Evolutionary conservation across 495 filamentous ascomycete genomes (phyloP).

Genomic region (Xylaria flabelliformis): DNA sequence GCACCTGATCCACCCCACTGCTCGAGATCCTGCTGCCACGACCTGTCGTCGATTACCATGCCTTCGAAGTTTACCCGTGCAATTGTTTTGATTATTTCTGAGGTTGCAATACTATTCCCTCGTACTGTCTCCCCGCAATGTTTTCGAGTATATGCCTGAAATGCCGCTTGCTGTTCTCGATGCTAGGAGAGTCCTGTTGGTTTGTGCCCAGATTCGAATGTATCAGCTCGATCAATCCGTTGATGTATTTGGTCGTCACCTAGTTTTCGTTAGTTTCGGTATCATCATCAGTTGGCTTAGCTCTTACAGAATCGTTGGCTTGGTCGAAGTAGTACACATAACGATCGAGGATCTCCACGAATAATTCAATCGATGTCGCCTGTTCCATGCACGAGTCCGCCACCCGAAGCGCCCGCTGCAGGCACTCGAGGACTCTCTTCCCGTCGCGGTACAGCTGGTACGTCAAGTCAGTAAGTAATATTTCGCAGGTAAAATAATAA

Average conservation of each 20-base stretch:
- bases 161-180: slow-evolving; percentile 88
- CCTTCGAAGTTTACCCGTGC: background rate
- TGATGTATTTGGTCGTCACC: slow-evolving; percentile 97
- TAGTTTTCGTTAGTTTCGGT: slow-evolving; percentile 37
- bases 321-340: slow-evolving; percentile 99
- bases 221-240: slow-evolving; percentile 97
- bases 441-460: slow-evolving; percentile 91
- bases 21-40: background rate
- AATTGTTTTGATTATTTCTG: slow-evolving; percentile 54
- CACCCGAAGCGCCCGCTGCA: slow-evolving; percentile 93
- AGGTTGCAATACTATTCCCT: slow-evolving; percentile 81
- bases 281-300: background rate
- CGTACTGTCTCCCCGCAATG: slow-evolving; percentile 88
- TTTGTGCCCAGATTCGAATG: slow-evolving; percentile 87
- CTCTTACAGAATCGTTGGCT: slow-evolving; percentile 87
- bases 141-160: slow-evolving; percentile 95
- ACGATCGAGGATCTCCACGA: slow-evolving; percentile 96
- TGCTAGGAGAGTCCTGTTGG: slow-evolving; percentile 76
- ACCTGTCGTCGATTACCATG: background rate
- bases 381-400: slow-evolving; percentile 99
- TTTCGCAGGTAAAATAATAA: background rate
- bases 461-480: slow-evolving; percentile 6
- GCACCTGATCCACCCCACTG: background rate
- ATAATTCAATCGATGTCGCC: slow-evolving; percentile 95
- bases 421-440: slow-evolving; percentile 93